These are phyloP conservation scores for Plantago coronopus DNA, from an alignment of 305 asterid species.

Conservation along the genomic window DNA sequence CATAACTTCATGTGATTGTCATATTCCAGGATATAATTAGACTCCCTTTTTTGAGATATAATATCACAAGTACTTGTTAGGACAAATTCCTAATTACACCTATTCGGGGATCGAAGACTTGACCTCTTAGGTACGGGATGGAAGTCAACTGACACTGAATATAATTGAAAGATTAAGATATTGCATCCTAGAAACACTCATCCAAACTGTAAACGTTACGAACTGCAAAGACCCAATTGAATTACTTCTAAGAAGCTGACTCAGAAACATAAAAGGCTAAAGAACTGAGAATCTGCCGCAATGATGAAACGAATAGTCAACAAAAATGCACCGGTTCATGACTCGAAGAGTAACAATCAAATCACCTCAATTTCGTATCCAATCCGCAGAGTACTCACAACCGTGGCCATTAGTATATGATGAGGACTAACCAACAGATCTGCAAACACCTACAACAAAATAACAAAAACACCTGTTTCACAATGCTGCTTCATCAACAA, in stretches of 20 bases:
- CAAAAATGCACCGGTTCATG: not conserved
- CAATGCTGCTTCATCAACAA: constrained; percentile 21
- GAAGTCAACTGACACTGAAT: constrained; percentile 3
- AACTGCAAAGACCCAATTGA: not conserved
- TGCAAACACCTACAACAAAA: constrained; percentile 57
- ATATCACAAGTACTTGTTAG: no score
- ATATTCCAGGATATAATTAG: no score
- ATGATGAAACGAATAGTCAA: not conserved
- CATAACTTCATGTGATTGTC: no score
- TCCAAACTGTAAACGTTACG: not conserved
- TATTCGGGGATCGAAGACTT: no score
- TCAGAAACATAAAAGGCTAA: not conserved
- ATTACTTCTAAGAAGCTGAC: not conserved
- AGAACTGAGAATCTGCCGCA: not conserved
- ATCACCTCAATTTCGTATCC: constrained; percentile 80
- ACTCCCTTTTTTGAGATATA: no score
- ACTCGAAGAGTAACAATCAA: not conserved
- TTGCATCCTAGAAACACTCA: not conserved
- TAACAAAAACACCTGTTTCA: constrained; percentile 18
- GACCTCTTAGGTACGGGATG: no score
- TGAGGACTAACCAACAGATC: constrained; percentile 63
- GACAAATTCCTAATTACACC: no score
- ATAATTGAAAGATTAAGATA: not conserved
- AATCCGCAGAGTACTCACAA: constrained; percentile 52
- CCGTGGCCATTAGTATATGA: constrained; percentile 67